Base-by-base conservation (phyloP, 805 yeast genomes). In the Millerozyma miso region DNA sequence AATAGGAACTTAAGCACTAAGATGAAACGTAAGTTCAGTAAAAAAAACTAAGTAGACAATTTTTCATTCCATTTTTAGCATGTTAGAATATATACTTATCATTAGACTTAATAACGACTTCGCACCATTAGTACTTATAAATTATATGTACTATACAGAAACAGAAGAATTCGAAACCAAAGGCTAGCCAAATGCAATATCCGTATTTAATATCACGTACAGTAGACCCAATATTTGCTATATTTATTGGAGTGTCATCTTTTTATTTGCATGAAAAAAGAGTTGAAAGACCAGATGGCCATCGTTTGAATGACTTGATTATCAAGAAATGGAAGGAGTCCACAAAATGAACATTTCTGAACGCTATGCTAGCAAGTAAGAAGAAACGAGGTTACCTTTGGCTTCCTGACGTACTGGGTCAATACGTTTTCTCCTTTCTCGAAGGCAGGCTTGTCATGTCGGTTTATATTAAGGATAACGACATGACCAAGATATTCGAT, bases 171-270 rank as follows among this genome's bases (percentile, higher is more conserved):
- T 7, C n/a, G 7, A 32, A 32, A 7, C 7, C 17, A 32, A 7
- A 32, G n/a, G 14, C 7, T 32, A 32, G 34, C 12, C 38, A 34
- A 39, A 63, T 66, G 65, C 66, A 67, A 48, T 63, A 67, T 52
- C 78, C 76, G 32, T 75, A 74, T 55, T 62, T 79, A 41, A 64
- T 79, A 12, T 71, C 77, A 13, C 74, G 83, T 53, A 64, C 69
- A 48, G 57, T 75, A 7, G 95, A 85, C 56, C 88, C 91, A 4
- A 19, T 82, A 2, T 74, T 83, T 48, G 90, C 85, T 2, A 53
- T 84, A 2, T 56, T 70, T 0, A 72, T 84, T 1, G 95, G 95
- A 1, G 71, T 75, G 0, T 62, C 76, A 5, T 79, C 88, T 3
- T 85, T 80, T 58, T 81, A 76, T 49, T 63, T 80, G 7, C 80